Percentiles rank a stretch among this genome's conserved stretches.
These are phyloP conservation scores for Sechiopsis laciniata DNA, from an alignment of 306 rosid species.

Conservation along the genomic window DNA sequence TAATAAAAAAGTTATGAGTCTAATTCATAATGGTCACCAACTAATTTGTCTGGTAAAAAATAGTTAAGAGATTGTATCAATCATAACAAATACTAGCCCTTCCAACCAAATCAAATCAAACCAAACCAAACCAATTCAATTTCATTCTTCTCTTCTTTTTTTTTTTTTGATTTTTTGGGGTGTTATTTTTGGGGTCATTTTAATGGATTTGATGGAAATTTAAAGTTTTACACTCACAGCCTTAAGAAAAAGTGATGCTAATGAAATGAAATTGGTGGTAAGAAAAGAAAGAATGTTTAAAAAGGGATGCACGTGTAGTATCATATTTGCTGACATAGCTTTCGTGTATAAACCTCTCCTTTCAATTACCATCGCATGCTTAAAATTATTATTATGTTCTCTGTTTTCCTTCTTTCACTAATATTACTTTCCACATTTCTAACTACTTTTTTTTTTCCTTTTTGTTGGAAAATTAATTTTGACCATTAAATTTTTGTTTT, in stretches of 20 bases:
- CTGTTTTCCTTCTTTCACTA: background rate
- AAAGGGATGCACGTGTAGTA: constrained; percentile 2
- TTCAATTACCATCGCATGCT: background rate
- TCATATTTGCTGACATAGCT: background rate
- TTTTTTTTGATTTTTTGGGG: too few species aligned
- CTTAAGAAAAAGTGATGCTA: background rate
- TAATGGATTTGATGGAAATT: background rate
- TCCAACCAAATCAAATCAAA: background rate
- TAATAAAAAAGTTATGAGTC: too few species aligned
- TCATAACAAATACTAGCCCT: too few species aligned
- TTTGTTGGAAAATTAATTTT: too few species aligned
- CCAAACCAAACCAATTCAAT: background rate
- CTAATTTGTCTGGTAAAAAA: too few species aligned
- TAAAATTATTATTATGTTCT: background rate
- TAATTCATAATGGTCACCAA: too few species aligned
- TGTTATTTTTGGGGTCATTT: too few species aligned
- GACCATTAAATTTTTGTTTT: too few species aligned
- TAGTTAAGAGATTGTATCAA: too few species aligned
- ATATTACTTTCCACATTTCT: too few species aligned
- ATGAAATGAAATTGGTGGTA: background rate
- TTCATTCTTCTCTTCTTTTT: too few species aligned
- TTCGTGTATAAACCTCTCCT: constrained; percentile 1
- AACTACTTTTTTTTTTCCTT: too few species aligned
- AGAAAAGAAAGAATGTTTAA: background rate
- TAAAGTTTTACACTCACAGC: background rate